Evolutionary conservation across 495 filamentous ascomycete species (phyloP), one percentile per base, ranked within the genome.

Genomic region (Venustampulla echinocandica): DNA sequence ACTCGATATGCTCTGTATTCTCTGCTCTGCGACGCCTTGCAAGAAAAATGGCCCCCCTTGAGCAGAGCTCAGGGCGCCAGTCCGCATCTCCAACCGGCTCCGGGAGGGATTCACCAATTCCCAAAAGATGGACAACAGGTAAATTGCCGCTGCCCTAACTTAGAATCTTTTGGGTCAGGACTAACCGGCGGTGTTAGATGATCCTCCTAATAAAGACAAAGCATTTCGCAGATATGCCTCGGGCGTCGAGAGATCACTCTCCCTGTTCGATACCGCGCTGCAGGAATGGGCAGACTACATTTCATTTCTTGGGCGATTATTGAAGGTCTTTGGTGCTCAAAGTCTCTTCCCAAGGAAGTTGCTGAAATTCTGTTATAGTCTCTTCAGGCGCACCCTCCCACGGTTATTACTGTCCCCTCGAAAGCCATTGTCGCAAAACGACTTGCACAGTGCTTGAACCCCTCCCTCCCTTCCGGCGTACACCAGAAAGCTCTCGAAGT

Each of bases 281-380:
- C 87, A 96, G 64, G 92, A 97, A 78, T 99, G 92, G 92, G 90
- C 93, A 25, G 92, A 99, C 62, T 99, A 99, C 60, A 97, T 99
- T 60, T 94, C 90, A 9, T 97, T 97, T 61, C 71, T 99, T 24
- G 88, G 82, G 57, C 81, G 92, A 25, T 70, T 98, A 19, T 68
- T 96, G 43, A 98, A 96, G 79, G 90, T 90, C 56, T 50, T 62
- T 36, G 11, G 15, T 17, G 14, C 24, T 6, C 4, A 17, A 41
- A 52, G 42, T 21, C 43, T 20, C 19, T 50, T 27, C 23, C 18
- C 18, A 28, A 33, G 14, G 51, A 22, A 24, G 9, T 35, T 22
- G 35, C 41, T 40, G 28, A 45, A 32, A 38, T 24, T 21, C 50
- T 24, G 52, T 32, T 44, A 39, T 59, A 95, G 87, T 88, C 92